Percentiles rank a stretch among this genome's conserved stretches.
These are phyloP conservation scores for Cicer chorassanicum DNA, from an alignment of 306 rosid genomes.

Conservation along the genomic window DNA sequence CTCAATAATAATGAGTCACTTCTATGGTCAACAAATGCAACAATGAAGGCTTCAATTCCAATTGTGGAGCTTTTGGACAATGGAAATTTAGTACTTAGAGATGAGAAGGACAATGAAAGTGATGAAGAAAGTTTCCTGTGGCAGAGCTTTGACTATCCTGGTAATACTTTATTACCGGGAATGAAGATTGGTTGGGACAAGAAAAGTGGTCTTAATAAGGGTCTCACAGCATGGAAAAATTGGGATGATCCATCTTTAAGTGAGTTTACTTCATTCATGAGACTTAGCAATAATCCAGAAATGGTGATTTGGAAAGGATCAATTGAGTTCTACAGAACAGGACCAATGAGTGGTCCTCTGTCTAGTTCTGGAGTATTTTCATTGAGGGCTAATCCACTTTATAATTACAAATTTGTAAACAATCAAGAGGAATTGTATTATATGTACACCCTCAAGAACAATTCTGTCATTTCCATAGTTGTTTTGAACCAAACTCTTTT, in stretches of 20 bases:
- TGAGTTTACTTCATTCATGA: not conserved
- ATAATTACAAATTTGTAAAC: too few relatives aligned
- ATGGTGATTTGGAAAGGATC: too few relatives aligned
- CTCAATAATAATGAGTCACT: slow-evolving; percentile 20
- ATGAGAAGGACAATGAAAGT: not conserved
- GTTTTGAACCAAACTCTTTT: too few relatives aligned
- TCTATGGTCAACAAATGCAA: slow-evolving; percentile 52
- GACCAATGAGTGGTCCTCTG: too few relatives aligned
- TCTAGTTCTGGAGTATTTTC: too few relatives aligned
- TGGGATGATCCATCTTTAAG: slow-evolving; percentile 53
- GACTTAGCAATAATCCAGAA: too few relatives aligned
- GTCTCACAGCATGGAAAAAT: slow-evolving; percentile 51
- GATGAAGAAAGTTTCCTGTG: not conserved
- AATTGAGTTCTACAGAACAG: too few relatives aligned
- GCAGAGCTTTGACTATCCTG: slow-evolving; percentile 8
- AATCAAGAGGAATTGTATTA: too few relatives aligned
- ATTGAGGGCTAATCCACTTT: too few relatives aligned
- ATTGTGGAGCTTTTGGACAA: slow-evolving; percentile 48
- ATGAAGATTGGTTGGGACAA: slow-evolving; percentile 60
- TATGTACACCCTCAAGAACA: too few relatives aligned
- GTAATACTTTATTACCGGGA: slow-evolving; percentile 9
- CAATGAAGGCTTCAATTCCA: slow-evolving; percentile 40
- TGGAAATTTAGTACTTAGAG: slow-evolving; percentile 61
- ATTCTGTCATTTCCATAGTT: too few relatives aligned
- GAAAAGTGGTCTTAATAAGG: slow-evolving; percentile 38